phyloP scores from a whole-genome alignment of 1,139 yeast species.

The Scheffersomyces lignicola region DNA sequence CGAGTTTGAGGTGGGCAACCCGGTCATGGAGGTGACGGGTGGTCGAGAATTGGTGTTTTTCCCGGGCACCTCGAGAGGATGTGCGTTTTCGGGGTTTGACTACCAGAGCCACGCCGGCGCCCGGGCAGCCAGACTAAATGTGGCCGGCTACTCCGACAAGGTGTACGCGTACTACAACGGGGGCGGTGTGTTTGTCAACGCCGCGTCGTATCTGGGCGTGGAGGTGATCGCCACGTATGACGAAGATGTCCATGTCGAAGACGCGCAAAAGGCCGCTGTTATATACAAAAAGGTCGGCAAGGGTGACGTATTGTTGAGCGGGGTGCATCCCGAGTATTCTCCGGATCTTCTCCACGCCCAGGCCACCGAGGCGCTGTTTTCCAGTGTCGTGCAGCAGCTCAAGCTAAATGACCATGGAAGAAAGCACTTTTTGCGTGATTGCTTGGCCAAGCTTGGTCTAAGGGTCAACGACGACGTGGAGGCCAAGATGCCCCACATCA shows the following conservation, averaged over 20 bases:
- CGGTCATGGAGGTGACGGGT: slow-evolving; percentile 77
- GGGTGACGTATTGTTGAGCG: slow-evolving; percentile 78
- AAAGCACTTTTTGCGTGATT: slow-evolving; percentile 52
- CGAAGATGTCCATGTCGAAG: slow-evolving; percentile 38
- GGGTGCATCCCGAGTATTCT: slow-evolving; percentile 88
- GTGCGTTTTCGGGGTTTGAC: slow-evolving; percentile 76
- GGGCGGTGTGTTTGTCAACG: slow-evolving; percentile 82
- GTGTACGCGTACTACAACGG: slow-evolving; percentile 70
- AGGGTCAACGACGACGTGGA: slow-evolving; percentile 56
- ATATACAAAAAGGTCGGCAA: slow-evolving; percentile 67
- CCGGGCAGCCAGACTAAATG: slow-evolving; percentile 50
- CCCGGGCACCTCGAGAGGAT: slow-evolving; percentile 82
- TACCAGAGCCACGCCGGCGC: slow-evolving; percentile 81
- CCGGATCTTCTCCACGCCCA: slow-evolving; percentile 49
- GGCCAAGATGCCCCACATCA: slow-evolving; percentile 60
- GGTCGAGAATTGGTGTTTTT: slow-evolving; percentile 75
- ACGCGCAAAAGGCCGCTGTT: slow-evolving; percentile 63
- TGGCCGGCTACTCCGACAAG: slow-evolving; percentile 20
- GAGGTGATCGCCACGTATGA: slow-evolving; percentile 71
- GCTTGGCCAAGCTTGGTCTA: slow-evolving; percentile 63
- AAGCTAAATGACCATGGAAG: slow-evolving; percentile 48
- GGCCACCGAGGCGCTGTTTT: slow-evolving; percentile 24
- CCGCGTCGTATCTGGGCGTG: slow-evolving; percentile 57
- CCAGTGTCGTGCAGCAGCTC: slow-evolving; percentile 38
- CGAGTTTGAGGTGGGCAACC: slow-evolving; percentile 81